Evolutionary conservation across 2,329 filamentous ascomycete genomes (phyloP).

Genomic region (Pseudocercospora ulei): DNA sequence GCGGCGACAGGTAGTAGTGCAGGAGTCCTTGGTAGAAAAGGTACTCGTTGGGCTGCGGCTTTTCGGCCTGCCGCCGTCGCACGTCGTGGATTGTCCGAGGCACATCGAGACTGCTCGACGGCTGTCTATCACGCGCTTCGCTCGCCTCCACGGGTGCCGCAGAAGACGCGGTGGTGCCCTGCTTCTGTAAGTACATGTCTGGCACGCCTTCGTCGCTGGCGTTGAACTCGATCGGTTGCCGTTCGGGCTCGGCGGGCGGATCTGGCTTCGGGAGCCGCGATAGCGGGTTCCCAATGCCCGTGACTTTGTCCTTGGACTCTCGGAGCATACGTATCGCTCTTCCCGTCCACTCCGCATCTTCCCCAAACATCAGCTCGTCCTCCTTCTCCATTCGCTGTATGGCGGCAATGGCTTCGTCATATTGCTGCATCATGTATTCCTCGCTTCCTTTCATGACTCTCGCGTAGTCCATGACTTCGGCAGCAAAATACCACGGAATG

Average conservation of each 20-base stretch:
- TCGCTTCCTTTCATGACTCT: constrained; percentile 89
- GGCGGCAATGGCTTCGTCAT: constrained; percentile 65
- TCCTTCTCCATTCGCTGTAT: constrained; percentile 69
- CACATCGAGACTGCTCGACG: constrained; percentile 21
- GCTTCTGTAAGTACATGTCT: constrained; percentile 42
- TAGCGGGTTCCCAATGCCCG: constrained; percentile 57
- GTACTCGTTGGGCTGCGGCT: constrained; percentile 49
- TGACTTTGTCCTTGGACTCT: constrained; percentile 64
- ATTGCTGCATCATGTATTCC: constrained; percentile 75
- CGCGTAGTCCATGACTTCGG: constrained; percentile 88
- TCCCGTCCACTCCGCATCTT: constrained; percentile 85
- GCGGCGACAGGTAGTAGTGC: constrained; percentile 78
- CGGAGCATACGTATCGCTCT: constrained; percentile 68
- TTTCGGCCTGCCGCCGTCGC: constrained; percentile 39
- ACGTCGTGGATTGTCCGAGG: constrained; percentile 41
- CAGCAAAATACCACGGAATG: constrained; percentile 89
- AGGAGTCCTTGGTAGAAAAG: constrained; percentile 82
- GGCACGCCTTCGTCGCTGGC: constrained; percentile 40
- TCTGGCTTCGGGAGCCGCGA: constrained; percentile 44
- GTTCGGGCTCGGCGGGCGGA: constrained; percentile 26
- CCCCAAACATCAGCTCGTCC: constrained; percentile 83
- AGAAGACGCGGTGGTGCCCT: constrained; percentile 18
- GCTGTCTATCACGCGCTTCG: constrained; percentile 27
- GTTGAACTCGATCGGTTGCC: constrained; percentile 41
- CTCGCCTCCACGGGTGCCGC: constrained; percentile 27